Conservation (phyloP, 768 basidiomycete species). For the Podaxis sp. region DNA sequence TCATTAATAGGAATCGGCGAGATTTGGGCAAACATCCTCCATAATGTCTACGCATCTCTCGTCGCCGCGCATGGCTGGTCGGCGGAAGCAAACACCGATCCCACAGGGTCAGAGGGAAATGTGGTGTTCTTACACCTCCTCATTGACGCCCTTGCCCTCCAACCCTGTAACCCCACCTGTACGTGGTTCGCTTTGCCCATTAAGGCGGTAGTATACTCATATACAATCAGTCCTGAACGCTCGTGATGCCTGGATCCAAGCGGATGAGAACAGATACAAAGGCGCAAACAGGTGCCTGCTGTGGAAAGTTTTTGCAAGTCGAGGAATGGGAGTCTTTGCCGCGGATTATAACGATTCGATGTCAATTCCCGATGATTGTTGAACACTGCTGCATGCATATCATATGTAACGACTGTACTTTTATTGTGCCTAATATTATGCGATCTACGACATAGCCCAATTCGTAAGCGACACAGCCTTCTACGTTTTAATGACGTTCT, state of each 20-base stretch:
- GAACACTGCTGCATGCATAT: not conserved
- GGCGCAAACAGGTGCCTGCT: conserved; percentile 27
- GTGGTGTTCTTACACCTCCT: conserved; percentile 48
- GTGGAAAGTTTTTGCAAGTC: conserved; percentile 29
- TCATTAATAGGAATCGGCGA: conserved; percentile 42
- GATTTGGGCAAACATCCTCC: conserved; percentile 46
- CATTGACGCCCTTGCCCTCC: conserved; percentile 46
- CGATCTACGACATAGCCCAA: too few relatives aligned
- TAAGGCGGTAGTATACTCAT: not conserved
- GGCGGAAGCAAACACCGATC: conserved; percentile 36
- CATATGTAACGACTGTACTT: not conserved
- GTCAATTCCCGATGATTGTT: conserved; percentile 7
- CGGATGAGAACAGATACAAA: conserved; percentile 24
- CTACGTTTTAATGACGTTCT: too few relatives aligned
- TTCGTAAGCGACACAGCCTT: too few relatives aligned
- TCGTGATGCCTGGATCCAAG: conserved; percentile 25
- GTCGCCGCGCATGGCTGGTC: conserved; percentile 33
- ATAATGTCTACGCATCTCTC: conserved; percentile 41
- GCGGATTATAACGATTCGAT: conserved; percentile 3
- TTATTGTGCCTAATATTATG: not conserved
- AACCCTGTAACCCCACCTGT: conserved; percentile 48
- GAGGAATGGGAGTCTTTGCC: conserved; percentile 26
- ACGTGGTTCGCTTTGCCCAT: conserved; percentile 10
- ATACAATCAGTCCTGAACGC: conserved; percentile 19
- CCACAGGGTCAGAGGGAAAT: conserved; percentile 41